These are phyloP conservation scores for Ramichloridium luteum DNA, from an alignment of 2,329 filamentous ascomycete genomes.

Conservation along the genomic window DNA sequence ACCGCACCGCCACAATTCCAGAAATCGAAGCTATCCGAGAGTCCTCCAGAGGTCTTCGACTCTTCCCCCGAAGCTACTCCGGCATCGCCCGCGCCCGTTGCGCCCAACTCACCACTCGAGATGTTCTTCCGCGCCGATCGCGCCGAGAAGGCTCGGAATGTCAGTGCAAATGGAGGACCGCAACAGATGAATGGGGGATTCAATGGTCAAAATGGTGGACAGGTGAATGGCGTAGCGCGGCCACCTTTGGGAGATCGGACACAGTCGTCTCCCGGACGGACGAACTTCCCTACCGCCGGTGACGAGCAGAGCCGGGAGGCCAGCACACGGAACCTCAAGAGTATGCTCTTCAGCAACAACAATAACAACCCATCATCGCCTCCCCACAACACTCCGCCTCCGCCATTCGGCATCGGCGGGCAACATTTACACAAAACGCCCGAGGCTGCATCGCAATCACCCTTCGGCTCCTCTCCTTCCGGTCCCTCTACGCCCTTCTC, in stretches of 20 bases:
- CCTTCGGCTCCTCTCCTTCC: background rate
- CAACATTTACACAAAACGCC: background rate
- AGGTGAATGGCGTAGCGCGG: conserved; percentile 5
- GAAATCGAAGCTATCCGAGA: conserved; percentile 32
- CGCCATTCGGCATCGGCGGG: background rate
- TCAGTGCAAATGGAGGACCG: background rate
- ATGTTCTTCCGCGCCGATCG: conserved; percentile 82
- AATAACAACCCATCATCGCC: background rate
- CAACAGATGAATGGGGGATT: conserved; percentile 53
- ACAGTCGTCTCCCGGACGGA: conserved; percentile 20
- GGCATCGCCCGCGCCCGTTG: conserved; percentile 33
- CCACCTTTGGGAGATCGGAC: conserved; percentile 19
- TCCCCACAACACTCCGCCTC: background rate
- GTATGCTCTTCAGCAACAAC: conserved; percentile 28
- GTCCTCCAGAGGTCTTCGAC: conserved; percentile 32
- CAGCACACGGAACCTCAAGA: conserved; percentile 33
- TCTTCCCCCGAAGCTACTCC: conserved; percentile 38
- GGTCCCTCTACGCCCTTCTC: conserved; percentile 11
- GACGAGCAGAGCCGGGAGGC: conserved; percentile 39
- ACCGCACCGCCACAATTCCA: conserved; percentile 34
- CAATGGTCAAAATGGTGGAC: conserved; percentile 1
- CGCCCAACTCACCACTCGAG: conserved; percentile 67
- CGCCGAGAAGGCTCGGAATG: conserved; percentile 57
- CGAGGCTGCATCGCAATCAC: background rate
- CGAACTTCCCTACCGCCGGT: conserved; percentile 4